Evolutionary conservation across 371 early-diverging fungal genomes (phyloP).

Genomic region (Mortierella sp.): DNA sequence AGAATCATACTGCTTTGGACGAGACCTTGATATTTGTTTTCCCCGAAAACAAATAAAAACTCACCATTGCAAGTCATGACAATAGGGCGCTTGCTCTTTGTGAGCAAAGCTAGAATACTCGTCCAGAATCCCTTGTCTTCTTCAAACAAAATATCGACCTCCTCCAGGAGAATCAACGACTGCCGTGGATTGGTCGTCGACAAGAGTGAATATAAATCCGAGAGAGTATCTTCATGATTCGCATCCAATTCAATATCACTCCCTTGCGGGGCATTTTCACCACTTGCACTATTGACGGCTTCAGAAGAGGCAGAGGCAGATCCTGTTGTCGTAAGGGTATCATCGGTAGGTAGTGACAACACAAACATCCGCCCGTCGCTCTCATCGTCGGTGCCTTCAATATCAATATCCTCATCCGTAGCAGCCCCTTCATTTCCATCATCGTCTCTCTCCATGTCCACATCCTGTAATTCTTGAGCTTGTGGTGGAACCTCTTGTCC

Average conservation of each 20-base stretch:
- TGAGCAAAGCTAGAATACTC: conserved; percentile 71
- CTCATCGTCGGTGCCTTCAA: neutral
- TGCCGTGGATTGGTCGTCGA: conserved; percentile 57
- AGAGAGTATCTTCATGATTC: conserved; percentile 34
- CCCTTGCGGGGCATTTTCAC: conserved; percentile 1
- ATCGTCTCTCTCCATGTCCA: conserved; percentile 9
- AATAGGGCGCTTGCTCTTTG: conserved; percentile 82
- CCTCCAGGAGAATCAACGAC: conserved; percentile 82
- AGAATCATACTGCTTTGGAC: no score
- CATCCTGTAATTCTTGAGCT: neutral
- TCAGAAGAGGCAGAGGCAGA: conserved; percentile 3
- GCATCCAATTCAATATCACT: neutral
- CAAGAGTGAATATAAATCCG: conserved; percentile 42
- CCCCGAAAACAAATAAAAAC: neutral
- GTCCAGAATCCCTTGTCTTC: conserved; percentile 87
- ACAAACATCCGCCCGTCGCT: conserved; percentile 3
- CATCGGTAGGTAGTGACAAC: neutral
- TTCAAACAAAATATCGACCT: conserved; percentile 85
- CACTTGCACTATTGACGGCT: neutral
- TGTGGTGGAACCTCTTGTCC: neutral
- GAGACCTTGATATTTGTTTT: neutral
- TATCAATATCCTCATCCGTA: neutral
- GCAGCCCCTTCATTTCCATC: conserved; percentile 1
- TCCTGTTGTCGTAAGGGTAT: conserved; percentile 11
- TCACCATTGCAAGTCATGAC: conserved; percentile 84